These are phyloP conservation scores for Neoboletus subvelutipes DNA, from an alignment of 768 basidiomycete genomes.

Conservation along the genomic window DNA sequence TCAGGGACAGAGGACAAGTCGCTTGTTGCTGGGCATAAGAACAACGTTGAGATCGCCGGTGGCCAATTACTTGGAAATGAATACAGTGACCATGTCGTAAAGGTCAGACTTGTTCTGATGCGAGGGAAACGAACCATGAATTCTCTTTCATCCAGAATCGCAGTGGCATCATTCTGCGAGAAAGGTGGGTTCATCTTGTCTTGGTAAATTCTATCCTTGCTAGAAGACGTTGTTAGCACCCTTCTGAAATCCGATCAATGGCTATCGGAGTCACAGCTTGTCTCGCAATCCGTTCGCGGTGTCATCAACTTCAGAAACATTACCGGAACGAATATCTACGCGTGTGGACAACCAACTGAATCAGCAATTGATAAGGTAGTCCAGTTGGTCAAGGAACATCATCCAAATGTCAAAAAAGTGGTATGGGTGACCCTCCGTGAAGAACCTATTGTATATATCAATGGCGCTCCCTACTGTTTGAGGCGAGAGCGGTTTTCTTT, in stretches of 20 bases:
- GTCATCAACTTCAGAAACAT: slow-evolving; percentile 93
- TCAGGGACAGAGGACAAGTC: slow-evolving; percentile 57
- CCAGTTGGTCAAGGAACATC: slow-evolving; percentile 53
- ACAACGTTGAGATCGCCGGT: slow-evolving; percentile 72
- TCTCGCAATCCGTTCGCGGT: slow-evolving; percentile 76
- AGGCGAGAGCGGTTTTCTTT: slow-evolving; percentile 83
- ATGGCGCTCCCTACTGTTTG: slow-evolving; percentile 89
- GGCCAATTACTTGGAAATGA: slow-evolving; percentile 92
- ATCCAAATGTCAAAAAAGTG: slow-evolving; percentile 61
- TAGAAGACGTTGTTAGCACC: slow-evolving; percentile 46
- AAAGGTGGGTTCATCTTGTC: slow-evolving; percentile 53
- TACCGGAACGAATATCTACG: slow-evolving; percentile 78
- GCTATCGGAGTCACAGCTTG: slow-evolving; percentile 68
- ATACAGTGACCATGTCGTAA: slow-evolving; percentile 91
- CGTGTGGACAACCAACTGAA: slow-evolving; percentile 86
- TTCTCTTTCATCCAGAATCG: slow-evolving; percentile 60
- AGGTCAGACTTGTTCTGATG: slow-evolving; percentile 44
- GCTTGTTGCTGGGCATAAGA: slow-evolving; percentile 65
- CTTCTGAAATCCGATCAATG: slow-evolving; percentile 93
- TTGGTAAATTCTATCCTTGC: not conserved
- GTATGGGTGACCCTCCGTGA: slow-evolving; percentile 95
- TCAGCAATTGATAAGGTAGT: slow-evolving; percentile 86
- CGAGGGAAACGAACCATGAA: not conserved
- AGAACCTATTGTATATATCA: slow-evolving; percentile 89
- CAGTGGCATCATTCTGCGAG: slow-evolving; percentile 89